Conservation (phyloP, 1,284 basidiomycete genomes). For the Polyporus tsugae region DNA sequence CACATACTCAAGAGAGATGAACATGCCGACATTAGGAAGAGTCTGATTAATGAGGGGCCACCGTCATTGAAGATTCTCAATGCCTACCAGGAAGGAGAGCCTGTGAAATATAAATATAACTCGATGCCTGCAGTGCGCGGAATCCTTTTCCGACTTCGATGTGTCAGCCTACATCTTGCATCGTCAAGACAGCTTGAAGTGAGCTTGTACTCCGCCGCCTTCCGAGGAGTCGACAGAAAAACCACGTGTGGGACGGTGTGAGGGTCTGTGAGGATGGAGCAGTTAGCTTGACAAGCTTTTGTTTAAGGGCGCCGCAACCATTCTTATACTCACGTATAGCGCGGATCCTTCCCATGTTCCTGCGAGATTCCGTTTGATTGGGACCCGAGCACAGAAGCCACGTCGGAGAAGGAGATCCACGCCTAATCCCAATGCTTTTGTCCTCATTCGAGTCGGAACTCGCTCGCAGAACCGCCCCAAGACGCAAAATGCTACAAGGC, state of each 20-base stretch:
- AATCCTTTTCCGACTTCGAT: constrained; percentile 13
- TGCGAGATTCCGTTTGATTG: constrained; percentile 22
- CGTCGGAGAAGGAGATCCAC: constrained; percentile 14
- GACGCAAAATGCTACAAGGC: neutral
- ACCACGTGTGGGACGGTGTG: neutral
- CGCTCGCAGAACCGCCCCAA: constrained; percentile 1
- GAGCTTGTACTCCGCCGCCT: constrained; percentile 1
- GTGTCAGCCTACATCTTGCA: neutral
- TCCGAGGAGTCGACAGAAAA: neutral
- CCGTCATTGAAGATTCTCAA: constrained; percentile 2
- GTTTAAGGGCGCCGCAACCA: constrained; percentile 12
- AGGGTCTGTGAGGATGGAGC: neutral
- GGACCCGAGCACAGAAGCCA: neutral
- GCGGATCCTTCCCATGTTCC: constrained; percentile 18
- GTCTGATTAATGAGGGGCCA: constrained; percentile 3
- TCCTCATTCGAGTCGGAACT: constrained; percentile 7
- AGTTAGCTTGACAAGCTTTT: constrained; percentile 9
- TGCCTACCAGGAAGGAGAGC: neutral
- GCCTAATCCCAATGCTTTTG: neutral
- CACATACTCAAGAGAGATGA: neutral
- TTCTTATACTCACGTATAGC: constrained; percentile 12
- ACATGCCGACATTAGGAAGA: neutral
- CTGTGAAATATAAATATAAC: constrained; percentile 8
- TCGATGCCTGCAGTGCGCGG: constrained; percentile 5
- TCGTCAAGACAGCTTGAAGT: neutral